phyloP scores from a whole-genome alignment of 331 rosid genomes.

The Pyrus hybrid region DNA sequence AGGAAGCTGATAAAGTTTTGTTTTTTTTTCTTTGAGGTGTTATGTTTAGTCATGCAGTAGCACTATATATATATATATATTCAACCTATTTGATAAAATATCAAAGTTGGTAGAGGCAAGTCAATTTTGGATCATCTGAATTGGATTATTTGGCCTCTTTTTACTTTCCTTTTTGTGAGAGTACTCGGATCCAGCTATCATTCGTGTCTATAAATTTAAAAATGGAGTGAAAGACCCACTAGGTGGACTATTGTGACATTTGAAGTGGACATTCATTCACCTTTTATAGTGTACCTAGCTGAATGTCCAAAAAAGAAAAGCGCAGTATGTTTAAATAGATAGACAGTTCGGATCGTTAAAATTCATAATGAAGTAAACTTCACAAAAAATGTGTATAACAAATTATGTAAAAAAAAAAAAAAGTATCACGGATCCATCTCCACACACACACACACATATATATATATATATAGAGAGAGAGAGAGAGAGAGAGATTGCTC shows the following conservation, averaged over 20 bases:
- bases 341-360: no score
- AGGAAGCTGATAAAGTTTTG: no score
- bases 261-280: not conserved
- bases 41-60: not conserved
- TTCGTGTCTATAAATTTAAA: not conserved
- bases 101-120: not conserved
- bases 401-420: no score
- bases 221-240: not conserved
- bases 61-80: not conserved
- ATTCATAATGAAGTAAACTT: no score
- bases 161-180: not conserved
- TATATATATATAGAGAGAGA: no score
- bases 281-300: not conserved
- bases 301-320: not conserved
- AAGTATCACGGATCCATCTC: no score
- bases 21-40: no score
- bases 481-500: no score
- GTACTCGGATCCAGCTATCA: slow-evolving; percentile 7
- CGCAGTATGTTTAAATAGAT: no score
- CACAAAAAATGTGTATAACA: no score
- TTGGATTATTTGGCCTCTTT: not conserved
- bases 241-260: not conserved
- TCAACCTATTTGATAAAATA: not conserved
- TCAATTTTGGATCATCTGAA: not conserved
- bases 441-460: no score